Percentiles rank a stretch among this genome's conserved stretches.
These are phyloP conservation scores for Coniochaeta pulveracea DNA, from an alignment of 2,329 filamentous ascomycete species.

Conservation along the genomic window DNA sequence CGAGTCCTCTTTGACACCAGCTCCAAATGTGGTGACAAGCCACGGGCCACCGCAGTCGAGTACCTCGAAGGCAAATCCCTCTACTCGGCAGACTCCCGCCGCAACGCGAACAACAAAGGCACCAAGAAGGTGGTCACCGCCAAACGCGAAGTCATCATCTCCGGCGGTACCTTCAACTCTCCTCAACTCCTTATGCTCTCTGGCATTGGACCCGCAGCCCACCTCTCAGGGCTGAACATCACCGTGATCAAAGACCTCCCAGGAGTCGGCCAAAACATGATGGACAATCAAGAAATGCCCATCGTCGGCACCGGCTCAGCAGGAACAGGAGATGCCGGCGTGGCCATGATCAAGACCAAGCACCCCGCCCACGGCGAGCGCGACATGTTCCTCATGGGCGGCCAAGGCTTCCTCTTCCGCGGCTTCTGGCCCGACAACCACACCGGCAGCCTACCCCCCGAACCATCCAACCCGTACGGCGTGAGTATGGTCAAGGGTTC, in stretches of 20 bases:
- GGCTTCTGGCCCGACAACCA: conserved; percentile 37
- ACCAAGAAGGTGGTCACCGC: conserved; percentile 13
- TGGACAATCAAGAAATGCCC: conserved; percentile 29
- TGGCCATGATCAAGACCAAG: conserved; percentile 17
- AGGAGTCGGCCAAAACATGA: conserved; percentile 38
- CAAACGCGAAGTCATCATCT: conserved; percentile 35
- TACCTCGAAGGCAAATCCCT: conserved; percentile 19
- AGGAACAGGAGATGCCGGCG: conserved; percentile 9
- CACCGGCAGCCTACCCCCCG: conserved; percentile 15
- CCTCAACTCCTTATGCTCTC: conserved; percentile 39
- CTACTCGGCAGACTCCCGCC: conserved; percentile 19
- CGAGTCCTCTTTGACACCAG: conserved; percentile 24
- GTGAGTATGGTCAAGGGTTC: conserved; percentile 29
- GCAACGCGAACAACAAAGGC: conserved; percentile 11
- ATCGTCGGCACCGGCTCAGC: conserved; percentile 17
- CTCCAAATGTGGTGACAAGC: conserved; percentile 10
- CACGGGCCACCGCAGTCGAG: conserved; percentile 21
- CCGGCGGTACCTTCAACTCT: conserved; percentile 36
- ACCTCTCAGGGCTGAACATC: conserved; percentile 32
- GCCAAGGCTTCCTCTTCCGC: conserved; percentile 35
- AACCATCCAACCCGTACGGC: conserved; percentile 19
- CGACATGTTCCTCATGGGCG: conserved; percentile 42
- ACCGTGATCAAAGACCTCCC: conserved; percentile 29
- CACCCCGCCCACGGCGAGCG: conserved; percentile 26
- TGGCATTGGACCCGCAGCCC: conserved; percentile 29